These are phyloP conservation scores for Tylopilus subfusipes DNA, from an alignment of 768 basidiomycete genomes.

Conservation along the genomic window DNA sequence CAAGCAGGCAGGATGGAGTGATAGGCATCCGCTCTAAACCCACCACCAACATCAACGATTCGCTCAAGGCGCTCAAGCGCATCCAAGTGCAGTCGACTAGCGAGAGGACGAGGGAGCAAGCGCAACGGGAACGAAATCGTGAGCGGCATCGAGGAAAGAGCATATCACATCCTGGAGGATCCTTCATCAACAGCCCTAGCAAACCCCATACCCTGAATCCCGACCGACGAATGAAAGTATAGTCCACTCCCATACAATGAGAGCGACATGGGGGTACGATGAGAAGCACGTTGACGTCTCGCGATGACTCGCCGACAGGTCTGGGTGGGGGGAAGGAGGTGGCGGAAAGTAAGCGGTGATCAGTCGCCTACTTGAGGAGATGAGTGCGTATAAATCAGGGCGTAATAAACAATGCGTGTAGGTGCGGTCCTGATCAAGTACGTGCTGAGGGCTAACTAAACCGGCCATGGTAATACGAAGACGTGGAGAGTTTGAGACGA, in stretches of 20 bases:
- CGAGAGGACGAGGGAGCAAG: slow-evolving; percentile 32
- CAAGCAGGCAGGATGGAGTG: slow-evolving; percentile 24
- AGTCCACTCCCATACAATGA: slow-evolving; percentile 37
- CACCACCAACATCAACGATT: slow-evolving; percentile 11
- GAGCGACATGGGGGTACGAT: slow-evolving; percentile 14
- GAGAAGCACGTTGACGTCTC: slow-evolving; percentile 30
- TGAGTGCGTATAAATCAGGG: slow-evolving; percentile 36
- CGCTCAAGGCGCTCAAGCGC: slow-evolving; percentile 24
- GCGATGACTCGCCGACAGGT: slow-evolving; percentile 23
- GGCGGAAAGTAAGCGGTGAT: slow-evolving; percentile 42
- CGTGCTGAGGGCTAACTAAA: slow-evolving; percentile 27
- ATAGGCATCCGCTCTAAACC: slow-evolving; percentile 7
- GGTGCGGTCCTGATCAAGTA: slow-evolving; percentile 23
- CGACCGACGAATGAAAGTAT: slow-evolving; percentile 23
- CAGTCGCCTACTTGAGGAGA: slow-evolving; percentile 37
- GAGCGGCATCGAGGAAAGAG: neutral
- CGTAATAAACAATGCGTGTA: slow-evolving; percentile 43
- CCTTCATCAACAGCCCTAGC: slow-evolving; percentile 24
- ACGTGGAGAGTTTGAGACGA: slow-evolving; percentile 36
- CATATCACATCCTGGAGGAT: slow-evolving; percentile 15
- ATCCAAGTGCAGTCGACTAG: slow-evolving; percentile 35
- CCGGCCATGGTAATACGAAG: slow-evolving; percentile 18
- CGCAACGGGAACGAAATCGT: slow-evolving; percentile 13
- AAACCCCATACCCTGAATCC: slow-evolving; percentile 27
- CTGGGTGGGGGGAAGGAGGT: slow-evolving; percentile 11